A percentile compares a stretch with the other conserved stretches of the same genome.
Conservation (phyloP, 176 grass and related monocot genomes). For the Guadua angustifolia region DNA sequence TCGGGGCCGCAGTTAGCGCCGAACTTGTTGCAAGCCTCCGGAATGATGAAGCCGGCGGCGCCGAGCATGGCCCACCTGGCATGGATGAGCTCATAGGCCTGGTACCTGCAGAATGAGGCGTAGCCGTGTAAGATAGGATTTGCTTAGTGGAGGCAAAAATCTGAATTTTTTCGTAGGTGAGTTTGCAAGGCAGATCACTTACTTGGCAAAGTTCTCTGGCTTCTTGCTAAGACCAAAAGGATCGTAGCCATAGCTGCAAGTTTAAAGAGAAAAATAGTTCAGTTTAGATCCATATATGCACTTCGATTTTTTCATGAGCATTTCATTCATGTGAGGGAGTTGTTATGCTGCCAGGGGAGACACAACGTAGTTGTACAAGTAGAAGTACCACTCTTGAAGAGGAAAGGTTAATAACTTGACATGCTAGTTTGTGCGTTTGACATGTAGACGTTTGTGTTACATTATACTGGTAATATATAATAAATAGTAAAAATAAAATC, state of each 20-base stretch:
- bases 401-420: neutral
- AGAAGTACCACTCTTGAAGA: neutral
- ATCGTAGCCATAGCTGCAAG: conserved; percentile 91
- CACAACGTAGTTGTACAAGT: neutral
- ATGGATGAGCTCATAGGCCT: conserved; percentile 94
- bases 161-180: neutral
- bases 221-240: conserved; percentile 98
- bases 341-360: neutral
- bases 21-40: conserved; percentile 94
- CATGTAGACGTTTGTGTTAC: neutral
- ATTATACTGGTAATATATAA: too few species aligned
- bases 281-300: conserved; percentile 13
- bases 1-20: conserved; percentile 93
- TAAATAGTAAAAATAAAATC: too few species aligned
- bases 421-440: neutral
- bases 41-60: conserved; percentile 89
- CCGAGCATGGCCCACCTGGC: conserved; percentile 98
- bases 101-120: conserved; percentile 63
- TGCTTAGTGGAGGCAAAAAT: neutral
- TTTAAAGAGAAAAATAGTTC: conserved; percentile 7
- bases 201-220: conserved; percentile 91
- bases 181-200: conserved; percentile 35
- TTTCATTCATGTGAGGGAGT: conserved; percentile 8
- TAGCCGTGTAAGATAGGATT: neutral
- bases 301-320: neutral